These are phyloP conservation scores for Solanum etuberosum DNA, from an alignment of 257 asterid genomes.

Conservation along the genomic window DNA sequence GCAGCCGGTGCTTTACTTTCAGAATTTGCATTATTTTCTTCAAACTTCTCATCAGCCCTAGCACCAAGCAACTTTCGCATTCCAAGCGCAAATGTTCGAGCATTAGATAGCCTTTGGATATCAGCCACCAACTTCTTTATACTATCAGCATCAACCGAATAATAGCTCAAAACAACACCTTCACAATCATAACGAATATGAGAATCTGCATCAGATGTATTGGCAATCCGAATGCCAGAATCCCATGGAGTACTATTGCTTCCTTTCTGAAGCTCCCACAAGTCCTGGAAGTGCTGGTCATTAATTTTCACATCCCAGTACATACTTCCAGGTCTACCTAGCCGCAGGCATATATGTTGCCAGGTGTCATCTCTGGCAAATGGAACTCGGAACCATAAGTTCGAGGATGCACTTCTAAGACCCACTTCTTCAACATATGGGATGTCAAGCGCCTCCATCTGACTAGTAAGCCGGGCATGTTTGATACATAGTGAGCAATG, in stretches of 20 bases:
- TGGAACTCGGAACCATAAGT: slow-evolving; percentile 95
- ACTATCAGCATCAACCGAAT: slow-evolving; percentile 91
- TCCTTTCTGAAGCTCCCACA: slow-evolving; percentile 98
- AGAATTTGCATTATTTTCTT: slow-evolving; percentile 35
- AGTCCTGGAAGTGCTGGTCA: slow-evolving; percentile 74
- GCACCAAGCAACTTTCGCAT: slow-evolving; percentile 88
- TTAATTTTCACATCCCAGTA: slow-evolving; percentile 94
- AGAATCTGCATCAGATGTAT: slow-evolving; percentile 90
- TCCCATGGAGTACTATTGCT: slow-evolving; percentile 78
- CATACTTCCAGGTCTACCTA: slow-evolving; percentile 98
- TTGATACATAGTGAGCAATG: slow-evolving; percentile 93
- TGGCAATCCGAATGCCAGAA: slow-evolving; percentile 90
- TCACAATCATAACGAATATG: slow-evolving; percentile 92
- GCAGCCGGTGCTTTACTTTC: slow-evolving; percentile 55
- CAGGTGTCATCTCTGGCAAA: slow-evolving; percentile 74
- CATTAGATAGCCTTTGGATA: slow-evolving; percentile 88
- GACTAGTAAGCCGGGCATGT: slow-evolving; percentile 93
- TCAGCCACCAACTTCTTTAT: slow-evolving; percentile 78
- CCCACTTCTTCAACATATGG: slow-evolving; percentile 98
- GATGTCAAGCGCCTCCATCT: slow-evolving; percentile 87
- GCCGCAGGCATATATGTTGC: slow-evolving; percentile 83
- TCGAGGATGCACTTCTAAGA: slow-evolving; percentile 75
- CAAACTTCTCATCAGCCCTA: slow-evolving; percentile 71
- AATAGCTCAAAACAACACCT: slow-evolving; percentile 89
- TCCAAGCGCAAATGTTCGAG: slow-evolving; percentile 78